Conservation (phyloP, 163 green algal species). For the Trebouxiophyceae sp. region DNA sequence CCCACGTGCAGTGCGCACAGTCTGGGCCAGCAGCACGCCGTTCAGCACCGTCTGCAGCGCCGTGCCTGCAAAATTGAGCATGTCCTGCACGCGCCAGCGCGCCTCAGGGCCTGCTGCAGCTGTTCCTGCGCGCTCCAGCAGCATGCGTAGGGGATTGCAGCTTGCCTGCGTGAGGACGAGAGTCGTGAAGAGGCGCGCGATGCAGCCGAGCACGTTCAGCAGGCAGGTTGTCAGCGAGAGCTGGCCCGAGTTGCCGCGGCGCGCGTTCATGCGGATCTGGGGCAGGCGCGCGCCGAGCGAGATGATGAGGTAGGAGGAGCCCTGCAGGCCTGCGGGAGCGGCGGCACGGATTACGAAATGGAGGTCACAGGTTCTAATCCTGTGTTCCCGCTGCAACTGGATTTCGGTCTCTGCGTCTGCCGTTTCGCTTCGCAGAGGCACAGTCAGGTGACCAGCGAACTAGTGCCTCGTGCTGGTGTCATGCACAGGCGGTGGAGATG, state of each 20-base stretch:
- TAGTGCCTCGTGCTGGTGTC: too few relatives aligned
- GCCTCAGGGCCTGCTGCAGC: neutral
- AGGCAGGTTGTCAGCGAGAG: slow-evolving; percentile 55
- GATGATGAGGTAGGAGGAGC: slow-evolving; percentile 41
- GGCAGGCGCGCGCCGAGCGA: slow-evolving; percentile 56
- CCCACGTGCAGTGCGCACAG: too few relatives aligned
- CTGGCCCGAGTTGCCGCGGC: slow-evolving; percentile 61
- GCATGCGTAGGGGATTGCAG: neutral
- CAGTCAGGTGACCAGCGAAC: too few relatives aligned
- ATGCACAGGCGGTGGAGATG: too few relatives aligned
- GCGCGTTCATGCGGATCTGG: slow-evolving; percentile 73
- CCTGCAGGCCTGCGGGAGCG: slow-evolving; percentile 20
- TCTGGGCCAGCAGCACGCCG: slow-evolving; percentile 30
- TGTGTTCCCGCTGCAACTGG: slow-evolving; percentile 6
- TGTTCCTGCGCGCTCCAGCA: neutral
- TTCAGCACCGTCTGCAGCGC: slow-evolving; percentile 36
- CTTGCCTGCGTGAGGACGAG: slow-evolving; percentile 41
- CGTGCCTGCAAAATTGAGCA: slow-evolving; percentile 28
- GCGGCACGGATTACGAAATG: too few relatives aligned
- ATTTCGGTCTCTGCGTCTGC: too few relatives aligned
- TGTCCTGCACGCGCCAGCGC: slow-evolving; percentile 22
- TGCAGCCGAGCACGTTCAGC: slow-evolving; percentile 64
- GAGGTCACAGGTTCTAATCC: too few relatives aligned
- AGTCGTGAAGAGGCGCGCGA: slow-evolving; percentile 67
- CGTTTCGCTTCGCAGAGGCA: too few relatives aligned